These are phyloP conservation scores for Gossypium schwendimanii DNA, from an alignment of 441 rosid species.

Conservation along the genomic window DNA sequence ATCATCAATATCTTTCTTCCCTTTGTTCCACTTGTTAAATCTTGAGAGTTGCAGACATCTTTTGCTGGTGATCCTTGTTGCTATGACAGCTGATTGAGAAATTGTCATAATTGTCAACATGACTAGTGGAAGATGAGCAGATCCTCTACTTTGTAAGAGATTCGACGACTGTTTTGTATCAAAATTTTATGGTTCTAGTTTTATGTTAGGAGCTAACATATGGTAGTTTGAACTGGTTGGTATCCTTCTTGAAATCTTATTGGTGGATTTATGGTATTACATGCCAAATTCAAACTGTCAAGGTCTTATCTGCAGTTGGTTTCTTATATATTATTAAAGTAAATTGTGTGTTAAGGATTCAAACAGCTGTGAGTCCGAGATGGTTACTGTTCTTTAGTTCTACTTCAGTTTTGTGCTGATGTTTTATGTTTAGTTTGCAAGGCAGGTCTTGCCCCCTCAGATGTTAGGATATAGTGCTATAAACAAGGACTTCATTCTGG, in stretches of 20 bases:
- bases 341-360: background rate
- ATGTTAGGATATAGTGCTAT: background rate
- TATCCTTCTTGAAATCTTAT: conserved; percentile 15
- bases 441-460: conserved; percentile 9
- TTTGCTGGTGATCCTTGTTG: conserved; percentile 17
- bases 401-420: conserved; percentile 8
- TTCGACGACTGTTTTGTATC: conserved; percentile 10
- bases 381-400: background rate
- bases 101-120: conserved; percentile 14
- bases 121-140: conserved; percentile 18
- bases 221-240: conserved; percentile 11
- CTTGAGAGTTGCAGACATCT: conserved; percentile 27
- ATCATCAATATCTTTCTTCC: conserved; percentile 10
- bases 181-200: conserved; percentile 17
- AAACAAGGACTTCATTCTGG: background rate
- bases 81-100: conserved; percentile 21
- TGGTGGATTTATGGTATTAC: background rate
- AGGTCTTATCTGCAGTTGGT: conserved; percentile 9
- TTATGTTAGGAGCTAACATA: conserved; percentile 15
- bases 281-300: background rate
- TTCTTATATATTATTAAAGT: conserved; percentile 14
- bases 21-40: conserved; percentile 19
- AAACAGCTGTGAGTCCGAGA: background rate
- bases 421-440: conserved; percentile 11
- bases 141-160: conserved; percentile 15